Evolutionary conservation across 1,284 basidiomycete genomes (phyloP), one percentile per base, ranked within the genome.

Genomic region (Phellinidium pouzarii): DNA sequence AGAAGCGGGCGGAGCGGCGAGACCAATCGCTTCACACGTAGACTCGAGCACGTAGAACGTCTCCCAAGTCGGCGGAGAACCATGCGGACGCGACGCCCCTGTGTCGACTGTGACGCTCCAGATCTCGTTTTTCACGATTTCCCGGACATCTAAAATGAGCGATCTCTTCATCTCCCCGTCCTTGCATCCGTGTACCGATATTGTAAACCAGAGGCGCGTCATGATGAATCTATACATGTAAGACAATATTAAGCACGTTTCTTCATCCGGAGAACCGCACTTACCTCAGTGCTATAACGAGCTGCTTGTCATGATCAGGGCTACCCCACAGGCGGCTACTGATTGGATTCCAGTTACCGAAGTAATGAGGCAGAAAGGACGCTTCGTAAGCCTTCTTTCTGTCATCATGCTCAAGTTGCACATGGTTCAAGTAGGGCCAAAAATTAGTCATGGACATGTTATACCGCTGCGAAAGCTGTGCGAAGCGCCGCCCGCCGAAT

Each of bases 21-120:
- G 67, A 2, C 83, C 84, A 52, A 87, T 73, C 25, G 82, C 79
- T 62, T 88, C 85, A 59, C 85, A 86, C 0, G 85, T 88, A 12
- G 73, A 60, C 56, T 84, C 82, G 0, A 88, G 66, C 27, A 85
- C 76, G 59, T 80, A 78, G 57, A 77, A 72, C 2, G 61, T 64
- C 51, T 73, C 66, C 1, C 53, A 61, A 51, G 17, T 26, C 26
- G 20, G 29, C 27, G 37, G 37, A 50, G 17, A 31, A 9, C 34
- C 17, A n/a, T n/a, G n/a, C n/a, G n/a, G n/a, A n/a, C n/a, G n/a
- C 7, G 41, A 51, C 46, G 5, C 20, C 36, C 66, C 25, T 40
- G 31, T 66, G 22, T 54, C 60, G 14, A 75, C 60, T 23, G 70
- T 68, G 31, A 87, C 63, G 17, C 63, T 66, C 84, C 85, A 87